These are phyloP conservation scores for Suillus cothurnatus DNA, from an alignment of 768 basidiomycete genomes.

Conservation along the genomic window DNA sequence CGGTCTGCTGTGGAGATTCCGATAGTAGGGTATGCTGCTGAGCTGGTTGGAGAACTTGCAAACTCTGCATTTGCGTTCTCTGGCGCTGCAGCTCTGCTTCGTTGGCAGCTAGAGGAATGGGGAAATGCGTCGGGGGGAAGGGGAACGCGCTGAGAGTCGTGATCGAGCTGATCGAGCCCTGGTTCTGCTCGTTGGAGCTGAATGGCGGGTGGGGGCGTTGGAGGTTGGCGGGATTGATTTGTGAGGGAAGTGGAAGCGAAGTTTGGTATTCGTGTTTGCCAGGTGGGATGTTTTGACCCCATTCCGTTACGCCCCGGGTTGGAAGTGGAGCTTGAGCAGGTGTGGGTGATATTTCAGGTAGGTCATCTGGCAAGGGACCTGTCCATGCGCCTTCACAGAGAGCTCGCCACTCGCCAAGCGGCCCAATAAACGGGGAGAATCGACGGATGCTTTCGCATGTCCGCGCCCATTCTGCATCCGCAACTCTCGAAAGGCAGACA, in stretches of 20 bases:
- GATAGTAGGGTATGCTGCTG: conserved; percentile 15
- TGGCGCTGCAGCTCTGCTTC: conserved; percentile 30
- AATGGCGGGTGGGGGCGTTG: conserved; percentile 32
- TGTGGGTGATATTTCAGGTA: conserved; percentile 23
- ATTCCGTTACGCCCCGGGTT: conserved; percentile 26
- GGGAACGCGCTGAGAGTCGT: conserved; percentile 76
- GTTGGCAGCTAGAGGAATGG: conserved; percentile 49
- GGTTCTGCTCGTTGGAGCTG: conserved; percentile 19
- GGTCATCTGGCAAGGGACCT: conserved; percentile 39
- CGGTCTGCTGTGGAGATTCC: conserved; percentile 25
- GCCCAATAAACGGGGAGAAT: conserved; percentile 65
- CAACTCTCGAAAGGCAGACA: conserved; percentile 66
- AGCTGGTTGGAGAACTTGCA: conserved; percentile 12
- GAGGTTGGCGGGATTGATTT: conserved; percentile 9
- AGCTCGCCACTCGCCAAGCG: conserved; percentile 71
- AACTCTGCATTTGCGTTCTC: conserved; percentile 25
- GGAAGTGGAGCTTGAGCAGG: conserved; percentile 10
- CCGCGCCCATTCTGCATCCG: conserved; percentile 77
- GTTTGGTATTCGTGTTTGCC: conserved; percentile 14
- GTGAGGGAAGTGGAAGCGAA: conserved; percentile 11
- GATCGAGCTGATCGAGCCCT: conserved; percentile 47
- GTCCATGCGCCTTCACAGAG: conserved; percentile 79
- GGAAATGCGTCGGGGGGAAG: conserved; percentile 70
- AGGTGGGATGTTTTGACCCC: conserved; percentile 31
- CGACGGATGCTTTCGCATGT: conserved; percentile 72